Conservation (phyloP, 768 basidiomycete species). For the Russula lepida region DNA sequence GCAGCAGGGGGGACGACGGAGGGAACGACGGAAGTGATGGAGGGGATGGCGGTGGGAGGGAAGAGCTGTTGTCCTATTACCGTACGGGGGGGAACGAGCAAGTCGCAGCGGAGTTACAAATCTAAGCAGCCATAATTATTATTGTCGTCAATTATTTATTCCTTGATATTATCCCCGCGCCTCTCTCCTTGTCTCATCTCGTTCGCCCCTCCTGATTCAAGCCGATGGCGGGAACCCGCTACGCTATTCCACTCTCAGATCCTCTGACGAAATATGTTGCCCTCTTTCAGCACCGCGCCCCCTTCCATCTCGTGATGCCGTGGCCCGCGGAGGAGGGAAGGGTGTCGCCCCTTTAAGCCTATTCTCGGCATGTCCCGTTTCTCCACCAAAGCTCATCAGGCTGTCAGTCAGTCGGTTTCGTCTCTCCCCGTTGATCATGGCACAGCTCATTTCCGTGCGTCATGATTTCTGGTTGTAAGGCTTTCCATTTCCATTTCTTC, state of each 20-base stretch:
- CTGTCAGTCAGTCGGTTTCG: not conserved
- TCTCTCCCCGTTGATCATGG: slow-evolving; percentile 3
- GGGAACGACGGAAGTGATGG: slow-evolving; percentile 17
- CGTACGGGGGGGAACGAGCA: slow-evolving; percentile 15
- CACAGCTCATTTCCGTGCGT: not conserved
- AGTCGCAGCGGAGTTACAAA: slow-evolving; percentile 20
- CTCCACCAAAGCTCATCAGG: not conserved
- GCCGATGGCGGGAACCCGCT: not conserved
- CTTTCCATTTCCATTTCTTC: not conserved
- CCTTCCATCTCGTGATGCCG: not conserved
- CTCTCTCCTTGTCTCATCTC: not conserved
- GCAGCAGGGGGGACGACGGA: slow-evolving; percentile 12
- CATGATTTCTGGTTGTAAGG: not conserved
- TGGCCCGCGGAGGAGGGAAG: slow-evolving; percentile 10
- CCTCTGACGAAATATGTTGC: not conserved
- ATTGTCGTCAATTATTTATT: slow-evolving; percentile 1
- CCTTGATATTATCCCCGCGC: not conserved
- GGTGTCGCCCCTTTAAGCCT: not conserved
- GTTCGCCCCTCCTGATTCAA: not conserved
- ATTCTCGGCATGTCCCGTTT: slow-evolving; percentile 12
- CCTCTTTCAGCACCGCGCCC: not conserved
- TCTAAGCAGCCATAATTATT: not conserved
- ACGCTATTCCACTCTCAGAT: not conserved
- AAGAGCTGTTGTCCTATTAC: slow-evolving; percentile 20
- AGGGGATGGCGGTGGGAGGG: slow-evolving; percentile 24